Evolutionary conservation across 129 eudicot species (phyloP).

Genomic region (Arctium lappa): DNA sequence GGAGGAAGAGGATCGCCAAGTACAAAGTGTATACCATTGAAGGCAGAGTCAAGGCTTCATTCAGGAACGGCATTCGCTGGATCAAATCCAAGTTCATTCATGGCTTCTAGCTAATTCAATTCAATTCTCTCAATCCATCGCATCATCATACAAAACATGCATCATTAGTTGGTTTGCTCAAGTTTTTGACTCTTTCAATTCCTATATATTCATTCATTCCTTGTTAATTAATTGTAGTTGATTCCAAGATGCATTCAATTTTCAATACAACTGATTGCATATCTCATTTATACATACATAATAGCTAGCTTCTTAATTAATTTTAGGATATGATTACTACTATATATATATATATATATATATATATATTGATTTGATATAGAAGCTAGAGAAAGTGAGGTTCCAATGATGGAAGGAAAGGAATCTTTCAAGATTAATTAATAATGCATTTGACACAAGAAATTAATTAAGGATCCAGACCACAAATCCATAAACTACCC

Average conservation of each 20-base stretch:
- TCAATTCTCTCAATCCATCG: too few species aligned
- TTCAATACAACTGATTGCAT: neutral
- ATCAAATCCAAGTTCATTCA: conserved; percentile 73
- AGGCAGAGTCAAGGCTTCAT: conserved; percentile 74
- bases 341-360: too few species aligned
- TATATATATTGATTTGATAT: neutral
- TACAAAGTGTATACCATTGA: conserved; percentile 69
- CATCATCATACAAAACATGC: too few species aligned
- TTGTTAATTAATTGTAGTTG: neutral
- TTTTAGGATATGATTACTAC: too few species aligned
- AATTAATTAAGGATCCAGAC: too few species aligned
- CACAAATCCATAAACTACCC: too few species aligned
- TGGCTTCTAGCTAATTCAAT: conserved; percentile 33
- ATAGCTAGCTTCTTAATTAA: too few species aligned
- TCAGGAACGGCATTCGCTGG: conserved; percentile 72
- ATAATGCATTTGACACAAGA: too few species aligned
- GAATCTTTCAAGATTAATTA: neutral
- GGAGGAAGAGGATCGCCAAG: conserved; percentile 65
- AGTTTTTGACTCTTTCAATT: neutral
- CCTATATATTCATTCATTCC: too few species aligned
- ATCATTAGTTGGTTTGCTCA: too few species aligned
- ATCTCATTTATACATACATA: too few species aligned
- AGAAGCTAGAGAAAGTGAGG: neutral
- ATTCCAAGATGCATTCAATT: neutral
- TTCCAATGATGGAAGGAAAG: neutral